Percentiles rank a stretch among this genome's conserved stretches.
Conservation (phyloP, 176 grass and related monocot species). For the Eleusine indica region DNA sequence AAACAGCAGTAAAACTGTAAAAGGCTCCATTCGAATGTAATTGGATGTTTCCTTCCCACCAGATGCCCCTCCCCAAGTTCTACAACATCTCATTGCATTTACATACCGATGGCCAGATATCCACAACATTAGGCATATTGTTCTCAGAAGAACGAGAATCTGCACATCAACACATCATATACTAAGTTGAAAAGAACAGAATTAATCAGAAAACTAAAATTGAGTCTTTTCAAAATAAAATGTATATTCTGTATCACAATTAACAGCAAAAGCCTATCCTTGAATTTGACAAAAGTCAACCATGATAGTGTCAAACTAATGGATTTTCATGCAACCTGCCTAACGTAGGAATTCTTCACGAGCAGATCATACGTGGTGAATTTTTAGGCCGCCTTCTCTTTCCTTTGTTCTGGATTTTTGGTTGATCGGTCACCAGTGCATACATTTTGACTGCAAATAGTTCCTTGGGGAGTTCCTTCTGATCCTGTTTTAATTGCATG, state of each 20-base stretch:
- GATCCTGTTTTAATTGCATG: conserved; percentile 67
- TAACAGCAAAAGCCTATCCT: neutral
- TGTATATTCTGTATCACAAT: conserved; percentile 21
- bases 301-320: neutral
- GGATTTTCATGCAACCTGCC: neutral
- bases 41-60: neutral
- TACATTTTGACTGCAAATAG: conserved; percentile 98
- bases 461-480: conserved; percentile 77
- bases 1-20: neutral
- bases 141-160: neutral
- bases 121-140: conserved; percentile 26
- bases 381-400: conserved; percentile 62
- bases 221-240: conserved; percentile 8
- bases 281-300: neutral
- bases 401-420: conserved; percentile 47
- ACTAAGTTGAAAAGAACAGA: neutral
- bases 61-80: neutral
- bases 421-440: conserved; percentile 72
- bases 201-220: neutral
- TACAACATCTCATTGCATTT: neutral
- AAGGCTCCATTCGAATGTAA: neutral
- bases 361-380: conserved; percentile 61
- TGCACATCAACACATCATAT: neutral
- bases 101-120: neutral
- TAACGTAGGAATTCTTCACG: conserved; percentile 37